Evolutionary conservation across 2,329 filamentous ascomycete species (phyloP).

Genomic region (Colletotrichum abscissum): DNA sequence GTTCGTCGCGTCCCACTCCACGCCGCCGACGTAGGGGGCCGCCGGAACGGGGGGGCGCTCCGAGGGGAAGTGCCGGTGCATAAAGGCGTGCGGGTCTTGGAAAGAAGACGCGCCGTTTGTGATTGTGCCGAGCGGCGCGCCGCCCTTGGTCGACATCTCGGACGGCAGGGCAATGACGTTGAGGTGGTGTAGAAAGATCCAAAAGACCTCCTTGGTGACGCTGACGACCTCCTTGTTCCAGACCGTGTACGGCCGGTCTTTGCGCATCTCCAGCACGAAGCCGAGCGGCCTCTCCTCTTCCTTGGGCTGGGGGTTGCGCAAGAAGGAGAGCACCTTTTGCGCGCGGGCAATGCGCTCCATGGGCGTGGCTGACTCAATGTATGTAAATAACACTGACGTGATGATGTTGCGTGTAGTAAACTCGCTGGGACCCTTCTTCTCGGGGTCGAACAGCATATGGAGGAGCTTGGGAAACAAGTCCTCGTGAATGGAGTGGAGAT

Average conservation of each 20-base stretch:
- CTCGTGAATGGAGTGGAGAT: conserved; percentile 81
- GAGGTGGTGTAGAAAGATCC: conserved; percentile 96
- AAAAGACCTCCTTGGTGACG: conserved; percentile 98
- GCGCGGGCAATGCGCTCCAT: conserved; percentile 76
- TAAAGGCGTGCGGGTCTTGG: conserved; percentile 67
- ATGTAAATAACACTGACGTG: conserved; percentile 88
- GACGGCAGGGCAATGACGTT: conserved; percentile 81
- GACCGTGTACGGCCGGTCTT: conserved; percentile 86
- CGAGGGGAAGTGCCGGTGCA: conserved; percentile 80
- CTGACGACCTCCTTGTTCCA: conserved; percentile 95
- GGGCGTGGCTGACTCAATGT: conserved; percentile 76
- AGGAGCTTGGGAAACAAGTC: conserved; percentile 88
- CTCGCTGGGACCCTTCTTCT: conserved; percentile 96
- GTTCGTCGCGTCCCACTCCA: conserved; percentile 99
- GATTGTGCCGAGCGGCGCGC: conserved; percentile 39
- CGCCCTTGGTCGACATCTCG: conserved; percentile 48
- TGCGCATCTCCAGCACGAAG: conserved; percentile 91
- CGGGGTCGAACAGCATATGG: conserved; percentile 94
- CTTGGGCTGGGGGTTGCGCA: conserved; percentile 81
- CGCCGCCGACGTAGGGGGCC: conserved; percentile 94
- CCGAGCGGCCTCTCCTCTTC: conserved; percentile 81
- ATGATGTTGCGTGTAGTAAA: conserved; percentile 94
- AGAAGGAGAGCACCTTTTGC: conserved; percentile 78
- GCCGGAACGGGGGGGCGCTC: conserved; percentile 91
- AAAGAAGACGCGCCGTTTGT: conserved; percentile 43